These are phyloP conservation scores for Hymenoscyphus linearis DNA, from an alignment of 2,329 filamentous ascomycete species.

Conservation along the genomic window DNA sequence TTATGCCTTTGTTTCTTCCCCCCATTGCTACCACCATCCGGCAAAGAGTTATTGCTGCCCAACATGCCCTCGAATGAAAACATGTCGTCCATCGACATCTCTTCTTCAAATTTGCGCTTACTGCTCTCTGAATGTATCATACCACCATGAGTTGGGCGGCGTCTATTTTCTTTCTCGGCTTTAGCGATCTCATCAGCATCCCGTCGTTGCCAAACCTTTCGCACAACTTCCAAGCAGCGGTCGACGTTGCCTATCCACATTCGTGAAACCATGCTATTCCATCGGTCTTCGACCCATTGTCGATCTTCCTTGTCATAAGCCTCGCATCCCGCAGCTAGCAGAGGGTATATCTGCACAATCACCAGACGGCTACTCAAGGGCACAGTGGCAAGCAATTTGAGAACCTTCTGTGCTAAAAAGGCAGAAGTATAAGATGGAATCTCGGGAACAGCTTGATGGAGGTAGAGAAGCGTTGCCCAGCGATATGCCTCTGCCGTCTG, in stretches of 20 bases:
- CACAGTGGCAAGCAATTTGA: slow-evolving; percentile 58
- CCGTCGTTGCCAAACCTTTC: slow-evolving; percentile 61
- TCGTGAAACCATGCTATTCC: slow-evolving; percentile 53
- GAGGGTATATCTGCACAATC: slow-evolving; percentile 65
- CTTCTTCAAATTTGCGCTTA: slow-evolving; percentile 30
- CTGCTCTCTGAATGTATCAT: slow-evolving; percentile 25
- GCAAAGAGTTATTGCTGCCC: slow-evolving; percentile 14
- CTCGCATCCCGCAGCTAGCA: slow-evolving; percentile 63
- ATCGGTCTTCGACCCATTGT: slow-evolving; percentile 58
- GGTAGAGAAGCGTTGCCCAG: slow-evolving; percentile 59
- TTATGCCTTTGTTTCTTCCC: slow-evolving; percentile 25
- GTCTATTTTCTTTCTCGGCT: slow-evolving; percentile 18
- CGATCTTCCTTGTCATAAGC: slow-evolving; percentile 53
- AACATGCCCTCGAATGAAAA: slow-evolving; percentile 28
- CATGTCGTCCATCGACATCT: slow-evolving; percentile 24
- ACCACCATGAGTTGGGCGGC: slow-evolving; percentile 11
- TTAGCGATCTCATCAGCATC: slow-evolving; percentile 39
- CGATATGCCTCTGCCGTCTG: slow-evolving; percentile 64
- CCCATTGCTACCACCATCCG: neutral
- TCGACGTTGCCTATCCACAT: slow-evolving; percentile 65
- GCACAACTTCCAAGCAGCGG: slow-evolving; percentile 57
- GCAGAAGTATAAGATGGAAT: slow-evolving; percentile 54
- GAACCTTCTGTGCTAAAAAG: slow-evolving; percentile 55
- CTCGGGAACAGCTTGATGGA: slow-evolving; percentile 64
- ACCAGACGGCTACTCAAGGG: slow-evolving; percentile 56